phyloP scores from a whole-genome alignment of 192 early-diverging fungal species.

The Coemansia sp. region DNA sequence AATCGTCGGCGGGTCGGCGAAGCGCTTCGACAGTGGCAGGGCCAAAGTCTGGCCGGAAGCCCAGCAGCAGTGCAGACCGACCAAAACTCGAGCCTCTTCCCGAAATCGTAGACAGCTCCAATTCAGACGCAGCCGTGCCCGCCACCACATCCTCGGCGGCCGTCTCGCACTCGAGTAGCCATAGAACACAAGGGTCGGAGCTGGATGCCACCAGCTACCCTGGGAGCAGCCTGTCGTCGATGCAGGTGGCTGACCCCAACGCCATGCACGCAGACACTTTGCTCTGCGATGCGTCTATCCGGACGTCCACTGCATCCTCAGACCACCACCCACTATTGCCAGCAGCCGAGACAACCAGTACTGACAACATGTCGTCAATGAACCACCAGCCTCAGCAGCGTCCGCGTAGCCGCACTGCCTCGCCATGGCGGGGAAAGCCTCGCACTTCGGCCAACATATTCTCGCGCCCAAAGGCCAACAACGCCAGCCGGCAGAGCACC shows the following conservation, averaged over 20 bases:
- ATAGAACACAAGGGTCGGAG: neutral
- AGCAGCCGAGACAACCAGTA: neutral
- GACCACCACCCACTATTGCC: neutral
- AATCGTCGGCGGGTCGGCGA: conserved; percentile 11
- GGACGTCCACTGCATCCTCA: neutral
- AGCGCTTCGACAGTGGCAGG: neutral
- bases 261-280: neutral
- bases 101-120: conserved; percentile 17
- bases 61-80: neutral
- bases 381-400: conserved; percentile 6
- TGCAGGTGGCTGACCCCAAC: conserved; percentile 1
- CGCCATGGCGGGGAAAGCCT: conserved; percentile 35
- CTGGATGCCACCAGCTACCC: neutral
- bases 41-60: conserved; percentile 12
- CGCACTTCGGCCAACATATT: conserved; percentile 28
- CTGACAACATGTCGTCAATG: neutral
- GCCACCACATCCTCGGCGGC: neutral
- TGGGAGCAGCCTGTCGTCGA: conserved; percentile 3
- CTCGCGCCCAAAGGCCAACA: conserved; percentile 18
- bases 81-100: conserved; percentile 35
- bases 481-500: conserved; percentile 11
- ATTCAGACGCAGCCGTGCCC: neutral
- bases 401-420: conserved; percentile 31
- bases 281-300: conserved; percentile 3
- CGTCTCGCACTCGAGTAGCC: neutral